Base-by-base conservation (phyloP, 2,329 filamentous ascomycete genomes). In the Diaporthe helianthi region DNA sequence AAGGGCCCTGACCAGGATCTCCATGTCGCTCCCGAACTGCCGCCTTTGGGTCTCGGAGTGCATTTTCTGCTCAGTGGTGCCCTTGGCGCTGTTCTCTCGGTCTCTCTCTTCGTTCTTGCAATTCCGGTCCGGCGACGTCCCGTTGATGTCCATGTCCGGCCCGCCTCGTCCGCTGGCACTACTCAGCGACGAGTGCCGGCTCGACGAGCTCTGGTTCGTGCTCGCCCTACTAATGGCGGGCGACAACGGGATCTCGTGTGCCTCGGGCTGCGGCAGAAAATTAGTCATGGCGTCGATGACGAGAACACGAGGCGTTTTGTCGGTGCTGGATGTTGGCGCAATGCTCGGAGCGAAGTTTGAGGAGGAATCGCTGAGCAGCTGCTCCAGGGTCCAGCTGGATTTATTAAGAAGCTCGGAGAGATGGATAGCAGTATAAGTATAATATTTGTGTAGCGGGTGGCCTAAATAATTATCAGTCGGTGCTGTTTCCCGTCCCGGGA, bases 1-100 rank as follows among this genome's bases (percentile, higher is more conserved):
- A 73, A 93, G 84, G 1, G 92, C 91, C 60, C 92, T 83, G 1
- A 90, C 90, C 65, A 94, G 80, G 10, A 94, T 85, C 78, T 93
- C 91, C 76, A 92, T 82, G 74, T 90, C 89, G 15, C 87, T 90
- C 1, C 87, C 87, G 68, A 87, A 87, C 47, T 89, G 86, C 29
- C 89, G 81, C 70, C 85, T 81, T 31, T 86, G 80, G 4, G 86
- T 86, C 76, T 87, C 86, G 47, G 86, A 82, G 73, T 85, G 84
- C 85, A 88, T 88, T 73, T 84, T 83, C 38, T 81, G 80, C 19
- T 82, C 81, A 2, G 84, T 81, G 33, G 80, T 53, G 17, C 67
- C 70, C 38, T 80, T 65, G 22, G 51, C 55, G 17, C 58, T 61
- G 36, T 67, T 67, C 49, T 52, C 68, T 24, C 46, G 41, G 41